phyloP scores from a whole-genome alignment of 2,329 filamentous ascomycete genomes.

The Meredithiella fracta region DNA sequence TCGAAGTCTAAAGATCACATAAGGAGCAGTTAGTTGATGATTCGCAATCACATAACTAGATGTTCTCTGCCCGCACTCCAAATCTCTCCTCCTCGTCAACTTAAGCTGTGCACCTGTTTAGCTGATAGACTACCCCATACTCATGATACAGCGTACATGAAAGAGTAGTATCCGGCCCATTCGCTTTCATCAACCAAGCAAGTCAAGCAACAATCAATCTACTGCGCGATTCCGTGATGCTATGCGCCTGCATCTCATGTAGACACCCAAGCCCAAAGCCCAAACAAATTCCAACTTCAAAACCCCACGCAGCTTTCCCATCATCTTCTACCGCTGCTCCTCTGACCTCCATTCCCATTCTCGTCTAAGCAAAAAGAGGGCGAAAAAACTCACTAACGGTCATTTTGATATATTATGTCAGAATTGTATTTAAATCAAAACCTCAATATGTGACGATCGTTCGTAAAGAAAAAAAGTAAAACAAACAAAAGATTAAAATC shows the following conservation, averaged over 20 bases:
- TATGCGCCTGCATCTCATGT: background rate
- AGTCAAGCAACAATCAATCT: too few species aligned
- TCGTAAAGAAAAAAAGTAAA: background rate
- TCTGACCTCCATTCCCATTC: background rate
- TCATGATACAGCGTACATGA: too few species aligned
- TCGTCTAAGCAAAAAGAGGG: constrained; percentile 7
- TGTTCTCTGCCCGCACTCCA: background rate
- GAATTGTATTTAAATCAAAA: background rate
- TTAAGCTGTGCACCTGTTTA: background rate
- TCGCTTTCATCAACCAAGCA: too few species aligned
- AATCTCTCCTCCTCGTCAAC: background rate
- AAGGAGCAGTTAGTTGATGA: background rate
- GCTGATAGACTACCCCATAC: too few species aligned
- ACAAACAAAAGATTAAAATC: background rate
- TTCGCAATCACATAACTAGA: background rate
- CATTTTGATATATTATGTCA: constrained; percentile 20
- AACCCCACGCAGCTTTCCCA: background rate
- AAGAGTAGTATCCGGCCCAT: too few species aligned
- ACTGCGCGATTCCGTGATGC: background rate
- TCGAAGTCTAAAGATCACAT: constrained; percentile 30
- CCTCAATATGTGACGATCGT: background rate
- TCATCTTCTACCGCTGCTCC: background rate
- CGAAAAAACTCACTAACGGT: constrained; percentile 19
- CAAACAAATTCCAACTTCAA: background rate
- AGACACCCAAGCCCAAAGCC: background rate